Conservation (phyloP, 306 rosid species). For the Vicia sativa region DNA sequence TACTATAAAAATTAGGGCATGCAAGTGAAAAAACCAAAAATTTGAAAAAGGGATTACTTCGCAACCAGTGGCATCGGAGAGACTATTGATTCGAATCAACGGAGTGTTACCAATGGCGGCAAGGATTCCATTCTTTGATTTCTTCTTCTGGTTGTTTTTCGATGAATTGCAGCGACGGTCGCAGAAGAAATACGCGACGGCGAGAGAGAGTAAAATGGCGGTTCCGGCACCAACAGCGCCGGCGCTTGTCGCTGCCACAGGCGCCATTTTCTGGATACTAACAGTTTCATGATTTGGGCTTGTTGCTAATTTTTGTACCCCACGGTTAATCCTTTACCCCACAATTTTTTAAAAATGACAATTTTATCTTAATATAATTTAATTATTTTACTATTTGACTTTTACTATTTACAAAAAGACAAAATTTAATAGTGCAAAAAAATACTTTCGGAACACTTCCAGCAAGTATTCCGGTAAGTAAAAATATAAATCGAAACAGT, state of each 20-base stretch:
- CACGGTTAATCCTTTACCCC: too few relatives aligned
- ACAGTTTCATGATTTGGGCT: not conserved
- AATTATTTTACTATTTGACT: too few relatives aligned
- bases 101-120: conserved; percentile 91
- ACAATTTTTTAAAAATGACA: too few relatives aligned
- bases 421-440: too few relatives aligned
- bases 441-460: too few relatives aligned
- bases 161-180: conserved; percentile 43
- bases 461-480: too few relatives aligned
- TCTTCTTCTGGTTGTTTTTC: conserved; percentile 38
- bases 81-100: conserved; percentile 84
- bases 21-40: not conserved
- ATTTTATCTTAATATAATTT: too few relatives aligned
- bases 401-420: too few relatives aligned
- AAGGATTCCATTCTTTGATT: conserved; percentile 49
- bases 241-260: conserved; percentile 55
- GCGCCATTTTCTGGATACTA: conserved; percentile 52
- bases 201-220: conserved; percentile 49
- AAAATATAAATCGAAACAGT: too few relatives aligned
- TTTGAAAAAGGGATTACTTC: conserved; percentile 41
- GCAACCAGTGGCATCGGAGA: conserved; percentile 95
- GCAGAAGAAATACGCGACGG: conserved; percentile 47
- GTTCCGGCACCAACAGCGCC: conserved; percentile 56
- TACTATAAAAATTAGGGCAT: not conserved
- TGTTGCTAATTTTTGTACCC: too few relatives aligned